phyloP scores from a whole-genome alignment of 139 green algal species.

The Pseudopediastrum boryanum region DNA sequence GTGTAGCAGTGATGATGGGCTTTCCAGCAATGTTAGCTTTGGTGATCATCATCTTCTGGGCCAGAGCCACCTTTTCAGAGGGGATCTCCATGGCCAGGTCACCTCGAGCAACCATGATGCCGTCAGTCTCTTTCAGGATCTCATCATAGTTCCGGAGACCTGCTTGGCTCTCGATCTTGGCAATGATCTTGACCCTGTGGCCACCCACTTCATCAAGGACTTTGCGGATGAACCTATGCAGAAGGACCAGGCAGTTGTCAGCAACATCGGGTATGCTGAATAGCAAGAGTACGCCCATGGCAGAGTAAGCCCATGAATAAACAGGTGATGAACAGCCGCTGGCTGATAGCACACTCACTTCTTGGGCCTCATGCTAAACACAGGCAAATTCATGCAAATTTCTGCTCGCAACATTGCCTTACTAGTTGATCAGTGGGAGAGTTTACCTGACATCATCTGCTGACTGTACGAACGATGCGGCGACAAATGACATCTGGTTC shows the following conservation, averaged over 20 bases:
- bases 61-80: conserved; percentile 38
- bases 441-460: conserved; percentile 58
- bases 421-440: conserved; percentile 10
- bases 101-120: conserved; percentile 69
- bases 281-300: too few species aligned
- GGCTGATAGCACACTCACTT: too few species aligned
- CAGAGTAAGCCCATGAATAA: too few species aligned
- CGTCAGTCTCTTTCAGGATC: conserved; percentile 65
- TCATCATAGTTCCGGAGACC: conserved; percentile 67
- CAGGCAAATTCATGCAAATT: too few species aligned
- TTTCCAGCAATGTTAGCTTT: conserved; percentile 83
- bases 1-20: conserved; percentile 66
- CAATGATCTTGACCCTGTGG: conserved; percentile 60
- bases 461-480: conserved; percentile 55
- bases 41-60: conserved; percentile 84
- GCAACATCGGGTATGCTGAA: too few species aligned
- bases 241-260: too few species aligned
- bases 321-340: too few species aligned
- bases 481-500: conserved; percentile 71
- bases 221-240: conserved; percentile 46
- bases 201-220: conserved; percentile 59
- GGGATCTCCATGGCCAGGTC: conserved; percentile 72
- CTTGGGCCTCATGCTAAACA: too few species aligned
- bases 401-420: not conserved
- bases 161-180: conserved; percentile 69